A percentile compares a stretch with the other conserved stretches of the same genome.
phyloP scores from a whole-genome alignment of 352 stramenopile genomes.

The Phytopythium delawarense region DNA sequence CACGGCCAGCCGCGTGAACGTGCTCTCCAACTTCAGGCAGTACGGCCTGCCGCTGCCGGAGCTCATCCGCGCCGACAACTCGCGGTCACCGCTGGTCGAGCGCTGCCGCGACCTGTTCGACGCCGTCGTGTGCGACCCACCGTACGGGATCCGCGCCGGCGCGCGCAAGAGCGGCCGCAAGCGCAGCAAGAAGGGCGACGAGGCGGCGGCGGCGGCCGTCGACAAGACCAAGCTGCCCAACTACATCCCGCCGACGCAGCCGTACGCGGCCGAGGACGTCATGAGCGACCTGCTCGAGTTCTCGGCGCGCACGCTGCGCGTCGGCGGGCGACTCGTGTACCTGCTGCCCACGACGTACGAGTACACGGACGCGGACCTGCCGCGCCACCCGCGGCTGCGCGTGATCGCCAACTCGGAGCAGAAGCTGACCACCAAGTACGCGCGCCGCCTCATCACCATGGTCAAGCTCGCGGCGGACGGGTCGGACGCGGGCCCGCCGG shows the following conservation, averaged over 20 bases:
- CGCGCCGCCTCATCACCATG: slow-evolving; percentile 86
- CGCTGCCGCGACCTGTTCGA: slow-evolving; percentile 73
- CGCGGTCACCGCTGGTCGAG: slow-evolving; percentile 47
- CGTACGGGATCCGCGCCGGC: slow-evolving; percentile 92
- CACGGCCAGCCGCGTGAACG: slow-evolving; percentile 48
- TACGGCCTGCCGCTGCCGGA: slow-evolving; percentile 93
- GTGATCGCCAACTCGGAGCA: slow-evolving; percentile 81
- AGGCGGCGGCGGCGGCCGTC: slow-evolving; percentile 27
- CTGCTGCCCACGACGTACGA: slow-evolving; percentile 80
- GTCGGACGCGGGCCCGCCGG: not conserved
- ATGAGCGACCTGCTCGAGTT: slow-evolving; percentile 96
- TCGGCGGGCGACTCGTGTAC: slow-evolving; percentile 84
- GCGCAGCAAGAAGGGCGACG: slow-evolving; percentile 26
- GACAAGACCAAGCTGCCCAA: slow-evolving; percentile 80
- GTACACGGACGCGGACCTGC: slow-evolving; percentile 78
- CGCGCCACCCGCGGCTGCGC: slow-evolving; percentile 60
- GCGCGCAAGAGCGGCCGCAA: slow-evolving; percentile 90
- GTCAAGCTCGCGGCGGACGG: slow-evolving; percentile 39
- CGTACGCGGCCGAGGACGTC: slow-evolving; percentile 95
- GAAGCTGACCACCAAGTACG: slow-evolving; percentile 81
- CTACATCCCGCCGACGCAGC: slow-evolving; percentile 95
- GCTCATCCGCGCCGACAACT: slow-evolving; percentile 93
- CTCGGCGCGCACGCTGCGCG: slow-evolving; percentile 60
- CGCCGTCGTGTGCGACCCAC: slow-evolving; percentile 91
- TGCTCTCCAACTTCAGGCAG: slow-evolving; percentile 90